Conservation (phyloP, 2,329 filamentous ascomycete species). For the Nemania serpens region DNA sequence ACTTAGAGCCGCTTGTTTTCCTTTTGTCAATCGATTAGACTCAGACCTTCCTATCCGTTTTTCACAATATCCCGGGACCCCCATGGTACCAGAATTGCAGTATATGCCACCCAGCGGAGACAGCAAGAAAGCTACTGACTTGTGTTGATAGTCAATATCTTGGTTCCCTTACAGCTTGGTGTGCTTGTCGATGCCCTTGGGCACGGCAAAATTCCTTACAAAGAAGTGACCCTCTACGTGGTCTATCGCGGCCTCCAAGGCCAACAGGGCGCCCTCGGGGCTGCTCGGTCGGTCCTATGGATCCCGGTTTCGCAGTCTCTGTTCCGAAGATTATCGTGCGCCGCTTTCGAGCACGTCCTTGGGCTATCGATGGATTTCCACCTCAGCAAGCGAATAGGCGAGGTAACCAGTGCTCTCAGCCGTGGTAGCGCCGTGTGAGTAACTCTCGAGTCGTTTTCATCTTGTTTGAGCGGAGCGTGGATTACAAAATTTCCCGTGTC, state of each 20-base stretch:
- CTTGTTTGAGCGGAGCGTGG: too few relatives aligned
- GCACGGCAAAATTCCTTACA: conserved; percentile 48
- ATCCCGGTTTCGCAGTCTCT: conserved; percentile 52
- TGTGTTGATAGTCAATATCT: conserved; percentile 44
- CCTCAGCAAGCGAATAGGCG: conserved; percentile 55
- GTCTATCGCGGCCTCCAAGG: conserved; percentile 52
- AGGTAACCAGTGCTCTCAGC: conserved; percentile 55
- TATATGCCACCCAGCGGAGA: not conserved
- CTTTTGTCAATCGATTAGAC: not conserved
- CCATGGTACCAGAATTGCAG: not conserved
- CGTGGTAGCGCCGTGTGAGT: conserved; percentile 49
- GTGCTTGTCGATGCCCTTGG: conserved; percentile 47
- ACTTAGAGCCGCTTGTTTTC: too few relatives aligned
- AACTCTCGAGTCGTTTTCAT: too few relatives aligned
- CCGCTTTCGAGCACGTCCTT: conserved; percentile 54
- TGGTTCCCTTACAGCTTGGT: conserved; percentile 50
- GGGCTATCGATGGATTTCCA: conserved; percentile 56
- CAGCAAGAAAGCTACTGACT: conserved; percentile 5
- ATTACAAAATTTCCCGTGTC: too few relatives aligned
- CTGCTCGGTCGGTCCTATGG: conserved; percentile 51
- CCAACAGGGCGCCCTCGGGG: conserved; percentile 50
- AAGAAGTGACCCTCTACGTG: conserved; percentile 50
- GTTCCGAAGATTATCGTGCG: conserved; percentile 48
- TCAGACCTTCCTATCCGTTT: not conserved
- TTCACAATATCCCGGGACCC: not conserved